These are phyloP conservation scores for Gaeumannomyces tritici DNA, from an alignment of 2,329 filamentous ascomycete genomes.

Conservation along the genomic window DNA sequence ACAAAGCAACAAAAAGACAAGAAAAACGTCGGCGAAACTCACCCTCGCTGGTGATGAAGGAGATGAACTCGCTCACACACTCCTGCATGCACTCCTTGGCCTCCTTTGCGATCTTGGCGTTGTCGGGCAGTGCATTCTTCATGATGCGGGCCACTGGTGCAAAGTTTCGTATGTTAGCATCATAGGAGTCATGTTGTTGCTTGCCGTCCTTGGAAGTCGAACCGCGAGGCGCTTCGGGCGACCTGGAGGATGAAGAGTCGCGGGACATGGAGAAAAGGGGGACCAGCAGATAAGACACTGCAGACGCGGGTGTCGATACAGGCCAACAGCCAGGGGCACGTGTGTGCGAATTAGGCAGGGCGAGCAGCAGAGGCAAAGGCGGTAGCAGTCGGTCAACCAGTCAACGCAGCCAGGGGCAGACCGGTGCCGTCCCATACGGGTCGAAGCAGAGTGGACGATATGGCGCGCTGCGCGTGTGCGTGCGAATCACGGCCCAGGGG, in stretches of 20 bases:
- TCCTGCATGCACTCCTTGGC: constrained; percentile 99
- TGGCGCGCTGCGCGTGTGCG: constrained; percentile 7
- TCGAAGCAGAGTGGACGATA: constrained; percentile 15
- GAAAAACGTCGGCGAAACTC: constrained; percentile 22
- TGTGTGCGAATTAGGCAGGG: neutral
- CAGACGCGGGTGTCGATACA: neutral
- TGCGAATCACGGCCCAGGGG: constrained; percentile 20
- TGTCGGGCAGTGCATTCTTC: constrained; percentile 95
- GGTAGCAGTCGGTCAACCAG: neutral
- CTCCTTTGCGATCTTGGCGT: constrained; percentile 98
- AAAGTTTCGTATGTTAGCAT: constrained; percentile 94
- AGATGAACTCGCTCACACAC: constrained; percentile 99
- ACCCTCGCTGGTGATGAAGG: constrained; percentile 99
- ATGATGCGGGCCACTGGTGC: constrained; percentile 97
- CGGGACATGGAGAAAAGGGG: constrained; percentile 41
- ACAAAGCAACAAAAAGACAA: neutral
- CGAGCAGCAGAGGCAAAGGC: neutral
- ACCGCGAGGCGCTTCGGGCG: constrained; percentile 36
- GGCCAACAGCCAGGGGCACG: neutral
- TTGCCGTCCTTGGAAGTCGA: constrained; percentile 33
- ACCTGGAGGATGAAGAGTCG: constrained; percentile 39
- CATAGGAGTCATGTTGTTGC: constrained; percentile 40
- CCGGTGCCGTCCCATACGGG: neutral
- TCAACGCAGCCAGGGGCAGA: neutral
- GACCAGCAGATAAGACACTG: constrained; percentile 22